Evolutionary conservation across 202 grass and related monocot species (phyloP).

Genomic region (Saccharum hybrid): DNA sequence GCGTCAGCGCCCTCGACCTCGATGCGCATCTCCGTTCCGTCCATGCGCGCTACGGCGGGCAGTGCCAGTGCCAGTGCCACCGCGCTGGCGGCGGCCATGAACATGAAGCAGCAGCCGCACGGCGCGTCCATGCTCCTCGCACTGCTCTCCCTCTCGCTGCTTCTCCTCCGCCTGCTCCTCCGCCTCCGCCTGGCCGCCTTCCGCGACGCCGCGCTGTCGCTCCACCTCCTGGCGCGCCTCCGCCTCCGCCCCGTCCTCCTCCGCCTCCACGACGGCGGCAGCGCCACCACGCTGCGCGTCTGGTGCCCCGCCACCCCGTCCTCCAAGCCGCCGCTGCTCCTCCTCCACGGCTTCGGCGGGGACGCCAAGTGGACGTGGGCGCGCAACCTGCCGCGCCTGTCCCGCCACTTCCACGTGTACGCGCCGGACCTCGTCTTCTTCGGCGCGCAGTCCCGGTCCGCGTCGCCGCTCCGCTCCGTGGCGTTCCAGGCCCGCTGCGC

Average conservation of each 20-base stretch:
- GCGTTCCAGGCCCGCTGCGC: constrained; percentile 75
- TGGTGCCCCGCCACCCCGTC: constrained; percentile 59
- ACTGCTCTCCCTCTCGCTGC: constrained; percentile 53
- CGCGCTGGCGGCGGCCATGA: neutral
- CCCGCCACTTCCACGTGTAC: constrained; percentile 51
- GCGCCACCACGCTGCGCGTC: constrained; percentile 63
- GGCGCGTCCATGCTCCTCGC: constrained; percentile 17
- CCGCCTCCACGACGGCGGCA: neutral
- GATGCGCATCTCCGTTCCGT: neutral
- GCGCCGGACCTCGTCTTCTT: constrained; percentile 68
- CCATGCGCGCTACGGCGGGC: neutral
- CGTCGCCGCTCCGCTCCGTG: constrained; percentile 60
- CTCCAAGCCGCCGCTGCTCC: constrained; percentile 50
- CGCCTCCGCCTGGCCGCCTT: constrained; percentile 69
- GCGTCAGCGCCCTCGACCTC: neutral
- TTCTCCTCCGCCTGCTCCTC: constrained; percentile 51
- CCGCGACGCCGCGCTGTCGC: constrained; percentile 64
- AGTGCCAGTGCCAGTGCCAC: neutral
- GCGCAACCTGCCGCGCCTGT: constrained; percentile 61
- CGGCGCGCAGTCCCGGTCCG: constrained; percentile 42
- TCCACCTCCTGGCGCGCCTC: constrained; percentile 60
- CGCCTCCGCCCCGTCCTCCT: constrained; percentile 51
- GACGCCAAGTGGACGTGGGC: constrained; percentile 95
- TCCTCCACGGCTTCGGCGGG: constrained; percentile 69
- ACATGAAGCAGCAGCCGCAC: constrained; percentile 43